Evolutionary conservation across 352 stramenopile species (phyloP).

Genomic region (Globisporangium perplexum): DNA sequence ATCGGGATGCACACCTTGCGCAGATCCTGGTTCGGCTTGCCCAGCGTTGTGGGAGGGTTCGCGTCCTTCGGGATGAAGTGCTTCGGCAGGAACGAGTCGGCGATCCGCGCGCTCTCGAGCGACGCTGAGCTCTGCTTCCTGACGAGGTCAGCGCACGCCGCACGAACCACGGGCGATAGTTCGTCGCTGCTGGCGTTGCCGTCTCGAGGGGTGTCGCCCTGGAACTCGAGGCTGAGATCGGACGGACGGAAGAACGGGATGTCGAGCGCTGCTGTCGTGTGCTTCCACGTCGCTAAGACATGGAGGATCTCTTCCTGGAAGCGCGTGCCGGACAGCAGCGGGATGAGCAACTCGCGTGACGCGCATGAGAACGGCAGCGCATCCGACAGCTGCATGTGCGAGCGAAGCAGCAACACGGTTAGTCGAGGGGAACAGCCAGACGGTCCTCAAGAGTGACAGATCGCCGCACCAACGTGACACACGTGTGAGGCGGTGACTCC

Average conservation of each 20-base stretch:
- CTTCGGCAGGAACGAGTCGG: constrained; percentile 38
- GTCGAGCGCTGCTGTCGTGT: constrained; percentile 26
- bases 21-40: constrained; percentile 25
- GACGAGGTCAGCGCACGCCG: constrained; percentile 22
- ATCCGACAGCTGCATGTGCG: constrained; percentile 21
- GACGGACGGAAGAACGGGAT: constrained; percentile 54
- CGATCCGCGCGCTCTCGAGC: constrained; percentile 15
- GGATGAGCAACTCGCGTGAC: constrained; percentile 32
- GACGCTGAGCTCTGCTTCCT: constrained; percentile 16
- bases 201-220: constrained; percentile 38
- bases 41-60: constrained; percentile 25
- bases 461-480: constrained; percentile 19
- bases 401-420: not conserved
- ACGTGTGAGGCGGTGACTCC: constrained; percentile 13
- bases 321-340: constrained; percentile 48
- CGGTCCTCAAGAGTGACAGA: not conserved
- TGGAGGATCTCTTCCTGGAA: constrained; percentile 64
- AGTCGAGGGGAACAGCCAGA: not conserved
- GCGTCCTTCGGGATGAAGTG: constrained; percentile 60
- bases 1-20: constrained; percentile 39
- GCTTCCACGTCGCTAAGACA: constrained; percentile 51
- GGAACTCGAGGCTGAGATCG: constrained; percentile 28
- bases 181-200: constrained; percentile 10
- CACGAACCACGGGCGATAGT: constrained; percentile 8
- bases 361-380: constrained; percentile 29